Evolutionary conservation across 2,329 filamentous ascomycete species (phyloP).

Genomic region (Thielaviopsis punctulata): DNA sequence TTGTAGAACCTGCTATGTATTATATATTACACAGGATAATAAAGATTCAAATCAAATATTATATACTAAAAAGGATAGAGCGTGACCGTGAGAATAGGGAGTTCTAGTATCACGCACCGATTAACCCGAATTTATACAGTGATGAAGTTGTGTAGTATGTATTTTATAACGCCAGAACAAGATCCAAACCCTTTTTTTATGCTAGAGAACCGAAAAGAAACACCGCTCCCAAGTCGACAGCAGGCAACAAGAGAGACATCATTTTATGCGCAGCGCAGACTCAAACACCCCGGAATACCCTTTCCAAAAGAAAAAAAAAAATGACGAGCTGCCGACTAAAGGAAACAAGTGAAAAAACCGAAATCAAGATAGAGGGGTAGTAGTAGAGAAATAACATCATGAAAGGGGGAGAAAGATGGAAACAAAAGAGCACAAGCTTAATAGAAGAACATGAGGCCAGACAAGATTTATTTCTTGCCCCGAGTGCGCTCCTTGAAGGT

Average conservation of each 20-base stretch:
- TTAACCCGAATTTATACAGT: background rate
- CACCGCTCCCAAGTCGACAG: background rate
- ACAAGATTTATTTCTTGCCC: conserved; percentile 6
- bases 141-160: background rate
- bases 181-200: background rate
- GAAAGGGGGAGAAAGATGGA: background rate
- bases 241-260: background rate
- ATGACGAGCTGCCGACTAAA: too few species aligned
- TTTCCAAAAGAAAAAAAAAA: too few species aligned
- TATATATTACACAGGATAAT: too few species aligned
- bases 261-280: conserved; percentile 4
- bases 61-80: too few species aligned
- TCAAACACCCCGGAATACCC: background rate
- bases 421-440: background rate
- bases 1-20: background rate
- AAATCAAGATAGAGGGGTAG: background rate
- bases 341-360: background rate
- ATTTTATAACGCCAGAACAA: background rate
- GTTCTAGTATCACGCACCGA: too few species aligned
- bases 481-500: conserved; percentile 31
- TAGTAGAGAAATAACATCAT: background rate
- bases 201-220: background rate
- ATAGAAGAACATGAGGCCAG: background rate
- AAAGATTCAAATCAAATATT: too few species aligned
- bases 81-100: too few species aligned